phyloP scores from a whole-genome alignment of 306 rosid species.

The Amphicarpaea edgeworthii region DNA sequence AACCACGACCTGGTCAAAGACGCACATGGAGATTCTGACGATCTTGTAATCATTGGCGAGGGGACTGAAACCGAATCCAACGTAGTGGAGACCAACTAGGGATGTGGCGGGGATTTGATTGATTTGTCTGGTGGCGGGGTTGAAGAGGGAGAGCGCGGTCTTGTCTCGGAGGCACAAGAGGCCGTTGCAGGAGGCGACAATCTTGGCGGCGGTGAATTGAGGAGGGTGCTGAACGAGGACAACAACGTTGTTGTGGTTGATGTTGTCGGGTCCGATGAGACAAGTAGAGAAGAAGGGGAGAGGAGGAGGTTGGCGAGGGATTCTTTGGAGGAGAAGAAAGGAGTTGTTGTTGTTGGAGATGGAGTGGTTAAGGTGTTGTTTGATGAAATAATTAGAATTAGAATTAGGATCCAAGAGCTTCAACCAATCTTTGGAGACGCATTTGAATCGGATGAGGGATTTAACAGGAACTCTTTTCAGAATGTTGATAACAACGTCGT shows the following conservation, averaged over 20 bases:
- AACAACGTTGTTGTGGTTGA: too few species aligned
- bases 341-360: not conserved
- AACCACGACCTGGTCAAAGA: not conserved
- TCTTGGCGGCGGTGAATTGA: not conserved
- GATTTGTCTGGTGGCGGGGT: conserved; percentile 25
- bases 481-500: conserved; percentile 18
- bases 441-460: conserved; percentile 35
- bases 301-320: not conserved
- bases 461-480: conserved; percentile 39
- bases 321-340: conserved; percentile 21
- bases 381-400: conserved; percentile 15
- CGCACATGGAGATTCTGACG: not conserved
- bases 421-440: conserved; percentile 19
- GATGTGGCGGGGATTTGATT: not conserved
- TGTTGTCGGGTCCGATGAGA: not conserved
- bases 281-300: not conserved
- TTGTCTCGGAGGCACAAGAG: conserved; percentile 3
- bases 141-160: conserved; percentile 18
- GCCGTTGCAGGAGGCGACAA: conserved; percentile 45
- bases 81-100: not conserved
- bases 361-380: conserved; percentile 10
- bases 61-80: conserved; percentile 42
- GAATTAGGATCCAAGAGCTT: too few species aligned
- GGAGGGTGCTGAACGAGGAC: not conserved
- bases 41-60: conserved; percentile 38